Evolutionary conservation across 2,329 filamentous ascomycete species (phyloP), one percentile per base, ranked within the genome.

Genomic region (Talaromyces sp.): DNA sequence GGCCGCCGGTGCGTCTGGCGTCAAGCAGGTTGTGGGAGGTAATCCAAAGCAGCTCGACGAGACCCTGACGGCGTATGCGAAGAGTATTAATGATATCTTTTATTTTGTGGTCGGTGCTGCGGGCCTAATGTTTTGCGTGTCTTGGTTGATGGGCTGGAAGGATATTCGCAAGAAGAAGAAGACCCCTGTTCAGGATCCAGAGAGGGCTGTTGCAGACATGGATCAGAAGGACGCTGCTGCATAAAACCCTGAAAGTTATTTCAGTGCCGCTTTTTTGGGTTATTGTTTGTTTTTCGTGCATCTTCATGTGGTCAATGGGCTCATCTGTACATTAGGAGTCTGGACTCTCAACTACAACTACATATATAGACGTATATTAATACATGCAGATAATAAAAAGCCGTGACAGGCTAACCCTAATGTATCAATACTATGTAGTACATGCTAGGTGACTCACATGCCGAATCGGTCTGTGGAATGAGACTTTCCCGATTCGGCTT

Each of bases 1-100:
- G 13, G 62, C 67, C 2, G 66, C 69, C 3, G 77, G 76, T 7
- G 77, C 76, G 10, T 61, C 59, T 2, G 80, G 78, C 49, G 69
- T 82, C 13, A 67, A 77, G 6, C 46, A 59, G 41, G 61, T 55
- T 32, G 61, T 60, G 27, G 51, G 43, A 2, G 31, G 38, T 14
- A 31, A 62, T 56, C 27, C 21, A 1, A 49, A 24, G 1, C 21
- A 41, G 17, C 17, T 62, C 14, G 29, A 46, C 1, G 61, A 52
- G 5, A 55, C 55, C 19, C 41, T 62, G 17, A 13, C 32, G 1
- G 61, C 61, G 24, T 62, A 62, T 53, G 26, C 54, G 4, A 62
- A 60, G 43, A 62, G 61, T 52, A 46, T 62, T 5, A 41, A 53
- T 55, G 27, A 49, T 3, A 46, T 60, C 17, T 62, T 60, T n/a